A percentile compares a stretch with the other conserved stretches of the same genome.
Conservation (phyloP, 257 asterid genomes). For the Mentha longifolia region DNA sequence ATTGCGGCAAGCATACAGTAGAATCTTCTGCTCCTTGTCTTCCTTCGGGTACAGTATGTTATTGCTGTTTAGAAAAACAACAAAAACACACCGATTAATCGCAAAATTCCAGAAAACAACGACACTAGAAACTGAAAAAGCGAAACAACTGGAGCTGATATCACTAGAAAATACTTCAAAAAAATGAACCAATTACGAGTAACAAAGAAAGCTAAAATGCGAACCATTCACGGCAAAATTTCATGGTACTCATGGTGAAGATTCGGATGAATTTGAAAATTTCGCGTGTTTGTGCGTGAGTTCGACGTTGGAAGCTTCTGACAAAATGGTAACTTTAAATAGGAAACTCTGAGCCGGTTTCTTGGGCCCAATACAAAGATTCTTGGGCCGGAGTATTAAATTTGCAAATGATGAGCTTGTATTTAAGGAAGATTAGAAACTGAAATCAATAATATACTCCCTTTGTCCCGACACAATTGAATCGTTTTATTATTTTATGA, state of each 20-base stretch:
- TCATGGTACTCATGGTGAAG: constrained; percentile 95
- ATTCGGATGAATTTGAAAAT: not conserved
- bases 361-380: too few species aligned
- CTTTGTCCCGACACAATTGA: too few species aligned
- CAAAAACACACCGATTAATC: not conserved
- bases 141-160: not conserved
- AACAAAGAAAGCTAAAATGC: constrained; percentile 5
- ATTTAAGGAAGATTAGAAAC: too few species aligned
- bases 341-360: not conserved
- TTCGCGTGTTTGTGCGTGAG: constrained; percentile 4
- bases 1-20: constrained; percentile 88
- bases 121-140: not conserved
- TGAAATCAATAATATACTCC: too few species aligned
- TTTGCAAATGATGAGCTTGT: too few species aligned
- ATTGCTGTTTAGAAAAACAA: constrained; percentile 49
- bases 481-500: too few species aligned
- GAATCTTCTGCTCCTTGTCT: constrained; percentile 78
- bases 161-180: not conserved
- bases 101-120: not conserved
- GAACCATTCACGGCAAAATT: constrained; percentile 97
- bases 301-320: not conserved
- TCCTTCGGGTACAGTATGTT: constrained; percentile 84
- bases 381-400: too few species aligned
- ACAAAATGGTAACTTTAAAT: not conserved
- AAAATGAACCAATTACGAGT: not conserved